These are phyloP conservation scores for Nigrospora osmanthi DNA, from an alignment of 2,329 filamentous ascomycete species.

Conservation along the genomic window DNA sequence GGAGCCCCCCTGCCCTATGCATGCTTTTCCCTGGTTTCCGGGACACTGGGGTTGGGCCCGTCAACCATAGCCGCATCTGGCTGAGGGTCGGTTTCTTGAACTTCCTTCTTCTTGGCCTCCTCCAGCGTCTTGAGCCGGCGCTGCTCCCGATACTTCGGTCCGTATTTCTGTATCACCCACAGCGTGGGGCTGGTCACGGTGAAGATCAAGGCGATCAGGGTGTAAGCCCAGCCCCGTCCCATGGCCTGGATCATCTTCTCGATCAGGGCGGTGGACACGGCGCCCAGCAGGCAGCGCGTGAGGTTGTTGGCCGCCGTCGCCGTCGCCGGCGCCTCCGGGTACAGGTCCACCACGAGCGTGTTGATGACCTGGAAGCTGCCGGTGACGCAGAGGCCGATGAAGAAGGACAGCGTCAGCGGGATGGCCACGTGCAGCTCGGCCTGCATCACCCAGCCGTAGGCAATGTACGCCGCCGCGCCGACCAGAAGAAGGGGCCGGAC, in stretches of 20 bases:
- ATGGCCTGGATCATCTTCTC: constrained; percentile 48
- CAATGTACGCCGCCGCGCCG: constrained; percentile 43
- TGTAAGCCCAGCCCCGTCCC: constrained; percentile 57
- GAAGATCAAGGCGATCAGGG: constrained; percentile 46
- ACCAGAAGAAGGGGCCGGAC: constrained; percentile 46
- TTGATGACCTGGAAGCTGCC: constrained; percentile 57
- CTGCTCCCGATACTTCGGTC: constrained; percentile 42
- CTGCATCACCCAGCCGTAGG: constrained; percentile 51
- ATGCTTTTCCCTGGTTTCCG: no score
- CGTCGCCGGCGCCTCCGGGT: constrained; percentile 52
- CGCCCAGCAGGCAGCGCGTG: constrained; percentile 52
- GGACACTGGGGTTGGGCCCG: no score
- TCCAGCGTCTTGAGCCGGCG: constrained; percentile 31
- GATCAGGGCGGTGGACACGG: constrained; percentile 50
- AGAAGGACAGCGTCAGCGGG: constrained; percentile 47
- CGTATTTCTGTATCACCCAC: constrained; percentile 38
- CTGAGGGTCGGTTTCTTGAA: constrained; percentile 35
- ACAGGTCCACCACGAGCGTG: constrained; percentile 56
- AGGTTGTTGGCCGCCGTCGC: constrained; percentile 59
- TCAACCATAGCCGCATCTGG: constrained; percentile 27
- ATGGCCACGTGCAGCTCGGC: constrained; percentile 41
- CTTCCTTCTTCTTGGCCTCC: constrained; percentile 20
- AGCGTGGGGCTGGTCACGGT: constrained; percentile 39
- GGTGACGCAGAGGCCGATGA: constrained; percentile 50
- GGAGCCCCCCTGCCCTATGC: no score